Conservation (phyloP, 352 stramenopile species). For the Globisporangium irregulare region DNA sequence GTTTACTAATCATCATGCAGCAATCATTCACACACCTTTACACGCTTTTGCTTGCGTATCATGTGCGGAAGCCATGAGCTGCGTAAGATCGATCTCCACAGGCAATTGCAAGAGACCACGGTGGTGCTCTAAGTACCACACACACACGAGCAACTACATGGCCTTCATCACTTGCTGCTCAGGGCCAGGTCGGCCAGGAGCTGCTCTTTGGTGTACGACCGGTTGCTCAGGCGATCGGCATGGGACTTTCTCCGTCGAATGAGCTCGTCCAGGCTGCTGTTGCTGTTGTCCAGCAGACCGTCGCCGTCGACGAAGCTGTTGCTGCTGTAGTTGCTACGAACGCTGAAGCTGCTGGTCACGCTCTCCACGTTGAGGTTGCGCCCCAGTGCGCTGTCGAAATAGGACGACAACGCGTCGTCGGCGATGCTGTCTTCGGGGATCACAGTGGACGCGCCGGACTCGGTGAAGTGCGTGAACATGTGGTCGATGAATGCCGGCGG, state of each 20-base stretch:
- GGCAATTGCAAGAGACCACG: too few relatives aligned
- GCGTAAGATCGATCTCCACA: too few relatives aligned
- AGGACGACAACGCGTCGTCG: neutral
- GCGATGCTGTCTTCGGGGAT: constrained; percentile 21
- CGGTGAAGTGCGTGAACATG: constrained; percentile 4
- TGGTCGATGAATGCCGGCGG: constrained; percentile 21
- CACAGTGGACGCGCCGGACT: neutral
- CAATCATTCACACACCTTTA: too few relatives aligned
- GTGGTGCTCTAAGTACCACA: too few relatives aligned
- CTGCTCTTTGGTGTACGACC: constrained; percentile 10
- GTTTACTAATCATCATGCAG: too few relatives aligned
- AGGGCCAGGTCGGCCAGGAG: constrained; percentile 6
- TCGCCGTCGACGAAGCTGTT: neutral
- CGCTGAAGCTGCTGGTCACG: neutral
- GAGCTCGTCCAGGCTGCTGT: neutral
- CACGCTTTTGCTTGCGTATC: too few relatives aligned
- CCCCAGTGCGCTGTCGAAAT: neutral
- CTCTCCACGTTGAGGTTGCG: constrained; percentile 3
- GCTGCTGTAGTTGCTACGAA: neutral
- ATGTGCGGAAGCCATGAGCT: too few relatives aligned
- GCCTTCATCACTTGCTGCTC: neutral
- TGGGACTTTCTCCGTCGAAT: neutral
- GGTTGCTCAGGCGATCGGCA: constrained; percentile 7
- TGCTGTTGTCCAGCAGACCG: too few relatives aligned
- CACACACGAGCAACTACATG: too few relatives aligned